A percentile compares a stretch with the other conserved stretches of the same genome.
phyloP scores from a whole-genome alignment of 148 eudicot species.

The Camellia granthamiana region DNA sequence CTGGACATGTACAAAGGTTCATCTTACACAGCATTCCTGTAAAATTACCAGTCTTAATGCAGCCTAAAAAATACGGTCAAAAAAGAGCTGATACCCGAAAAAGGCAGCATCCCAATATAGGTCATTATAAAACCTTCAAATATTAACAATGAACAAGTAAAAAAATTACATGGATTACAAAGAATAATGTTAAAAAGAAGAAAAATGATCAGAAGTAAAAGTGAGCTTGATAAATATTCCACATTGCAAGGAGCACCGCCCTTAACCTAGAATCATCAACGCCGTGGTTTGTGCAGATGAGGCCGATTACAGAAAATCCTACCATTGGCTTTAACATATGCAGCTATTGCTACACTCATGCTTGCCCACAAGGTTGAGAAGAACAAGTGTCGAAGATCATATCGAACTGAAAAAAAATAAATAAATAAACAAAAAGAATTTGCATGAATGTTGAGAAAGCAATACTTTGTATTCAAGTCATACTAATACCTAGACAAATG shows the following conservation, averaged over 20 bases:
- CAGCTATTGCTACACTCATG: conserved; percentile 56
- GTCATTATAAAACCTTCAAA: not conserved
- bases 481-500: not conserved
- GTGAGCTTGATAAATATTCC: not conserved
- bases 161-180: conserved; percentile 3
- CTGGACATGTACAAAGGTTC: conserved; percentile 1
- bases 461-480: not conserved
- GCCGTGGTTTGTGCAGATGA: conserved; percentile 62
- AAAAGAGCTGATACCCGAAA: not conserved
- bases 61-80: not conserved
- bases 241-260: not conserved
- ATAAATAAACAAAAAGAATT: not conserved
- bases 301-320: conserved; percentile 90
- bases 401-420: conserved; percentile 39
- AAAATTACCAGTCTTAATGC: not conserved
- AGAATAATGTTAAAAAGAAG: not conserved
- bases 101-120: not conserved
- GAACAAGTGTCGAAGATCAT: conserved; percentile 47
- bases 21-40: not conserved
- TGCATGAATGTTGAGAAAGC: not conserved
- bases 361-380: conserved; percentile 72
- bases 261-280: conserved; percentile 20
- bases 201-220: conserved; percentile 4
- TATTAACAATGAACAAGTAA: not conserved
- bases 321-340: conserved; percentile 67